Conservation (phyloP, 2,329 filamentous ascomycete genomes). For the Colletotrichum sp. region DNA sequence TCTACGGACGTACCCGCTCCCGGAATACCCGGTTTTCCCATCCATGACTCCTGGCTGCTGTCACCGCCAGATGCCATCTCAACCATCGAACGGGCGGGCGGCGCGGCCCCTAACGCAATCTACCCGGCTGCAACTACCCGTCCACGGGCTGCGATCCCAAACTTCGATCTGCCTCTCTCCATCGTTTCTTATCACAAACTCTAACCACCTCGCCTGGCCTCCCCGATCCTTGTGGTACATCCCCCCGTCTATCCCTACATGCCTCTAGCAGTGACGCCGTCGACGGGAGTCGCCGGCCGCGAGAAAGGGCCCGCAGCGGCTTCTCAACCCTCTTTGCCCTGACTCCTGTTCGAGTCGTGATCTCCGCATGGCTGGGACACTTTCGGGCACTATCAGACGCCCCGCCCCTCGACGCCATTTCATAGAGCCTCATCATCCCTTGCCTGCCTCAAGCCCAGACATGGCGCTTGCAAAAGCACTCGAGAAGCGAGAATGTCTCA, state of each 20-base stretch:
- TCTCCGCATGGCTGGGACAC: background rate
- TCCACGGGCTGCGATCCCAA: background rate
- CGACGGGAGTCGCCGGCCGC: background rate
- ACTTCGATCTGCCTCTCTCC: background rate
- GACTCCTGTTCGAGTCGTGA: background rate
- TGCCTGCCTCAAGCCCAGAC: background rate
- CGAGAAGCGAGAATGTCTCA: background rate
- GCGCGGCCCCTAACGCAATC: background rate
- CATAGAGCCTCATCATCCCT: conserved; percentile 11
- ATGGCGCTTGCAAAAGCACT: fast-evolving
- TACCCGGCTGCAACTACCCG: background rate
- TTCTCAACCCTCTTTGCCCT: background rate
- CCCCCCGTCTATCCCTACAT: background rate
- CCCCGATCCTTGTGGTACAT: background rate
- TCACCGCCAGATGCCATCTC: background rate
- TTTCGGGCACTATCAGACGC: background rate
- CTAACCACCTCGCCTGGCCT: background rate
- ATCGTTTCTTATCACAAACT: background rate
- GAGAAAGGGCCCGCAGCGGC: background rate
- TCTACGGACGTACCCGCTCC: background rate
- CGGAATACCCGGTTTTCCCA: background rate
- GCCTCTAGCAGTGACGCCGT: background rate
- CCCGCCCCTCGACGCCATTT: background rate
- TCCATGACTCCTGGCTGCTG: background rate
- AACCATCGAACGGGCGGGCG: background rate